Evolutionary conservation across 331 rosid species (phyloP).

Genomic region (Arachis monticola): DNA sequence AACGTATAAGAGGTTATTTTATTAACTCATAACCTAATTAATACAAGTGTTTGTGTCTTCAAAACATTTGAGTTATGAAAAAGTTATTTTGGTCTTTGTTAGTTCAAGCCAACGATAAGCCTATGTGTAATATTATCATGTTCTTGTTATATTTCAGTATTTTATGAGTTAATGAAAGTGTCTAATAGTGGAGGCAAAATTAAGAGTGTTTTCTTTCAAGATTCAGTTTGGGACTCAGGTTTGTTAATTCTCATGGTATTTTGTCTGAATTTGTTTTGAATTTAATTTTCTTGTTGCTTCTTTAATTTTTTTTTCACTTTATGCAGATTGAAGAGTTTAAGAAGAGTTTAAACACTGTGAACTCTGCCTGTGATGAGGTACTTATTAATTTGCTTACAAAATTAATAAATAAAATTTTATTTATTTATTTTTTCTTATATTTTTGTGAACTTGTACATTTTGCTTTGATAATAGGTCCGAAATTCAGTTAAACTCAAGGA

Average conservation of each 20-base stretch:
- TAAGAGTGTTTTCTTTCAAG: slow-evolving; percentile 92
- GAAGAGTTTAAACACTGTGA: slow-evolving; percentile 29
- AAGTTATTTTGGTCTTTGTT: slow-evolving; percentile 7
- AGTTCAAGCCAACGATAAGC: slow-evolving; percentile 15
- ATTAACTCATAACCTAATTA: background rate
- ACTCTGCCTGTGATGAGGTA: slow-evolving; percentile 35
- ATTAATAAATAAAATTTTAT: background rate
- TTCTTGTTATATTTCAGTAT: slow-evolving; percentile 59
- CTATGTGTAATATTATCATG: background rate
- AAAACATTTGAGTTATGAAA: background rate
- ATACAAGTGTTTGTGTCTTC: slow-evolving; percentile 15
- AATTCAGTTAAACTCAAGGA: slow-evolving; percentile 81
- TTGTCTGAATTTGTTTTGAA: slow-evolving; percentile 27
- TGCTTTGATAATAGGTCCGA: slow-evolving; percentile 63
- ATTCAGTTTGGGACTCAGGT: slow-evolving; percentile 91
- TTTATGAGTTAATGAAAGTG: slow-evolving; percentile 94
- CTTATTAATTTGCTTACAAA: slow-evolving; percentile 30
- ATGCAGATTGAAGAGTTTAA: slow-evolving; percentile 82
- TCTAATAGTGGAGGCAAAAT: slow-evolving; percentile 91
- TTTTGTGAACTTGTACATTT: slow-evolving; percentile 39
- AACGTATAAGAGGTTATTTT: background rate
- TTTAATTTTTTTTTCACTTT: slow-evolving; percentile 32
- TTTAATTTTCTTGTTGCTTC: slow-evolving; percentile 30
- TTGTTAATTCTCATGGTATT: slow-evolving; percentile 48
- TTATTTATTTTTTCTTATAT: slow-evolving; percentile 4